Base-by-base conservation (phyloP, 2,329 filamentous ascomycete genomes). In the Fusarium robinianum region DNA sequence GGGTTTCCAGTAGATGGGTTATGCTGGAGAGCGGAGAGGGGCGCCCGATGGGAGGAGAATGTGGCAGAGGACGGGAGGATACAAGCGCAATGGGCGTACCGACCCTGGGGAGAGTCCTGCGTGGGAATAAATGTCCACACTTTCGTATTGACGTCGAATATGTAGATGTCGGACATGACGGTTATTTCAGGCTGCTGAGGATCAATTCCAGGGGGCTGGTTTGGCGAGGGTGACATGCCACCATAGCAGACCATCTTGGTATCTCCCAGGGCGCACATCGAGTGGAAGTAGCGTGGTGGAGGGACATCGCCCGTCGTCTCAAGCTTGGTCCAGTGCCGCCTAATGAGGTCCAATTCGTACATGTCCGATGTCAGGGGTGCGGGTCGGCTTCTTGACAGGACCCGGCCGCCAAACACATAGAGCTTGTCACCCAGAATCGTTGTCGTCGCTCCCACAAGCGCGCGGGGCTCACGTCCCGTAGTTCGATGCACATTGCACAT, bases 231-330 rank as follows among this genome's bases (percentile, higher is more conserved):
- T 8, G 92, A 96, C 94, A 99, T 99, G 58, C 94, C 94, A 45
- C 94, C 94, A 68, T 97, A 99, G 69, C 92, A 97, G 4, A 99
- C 92, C 67, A 99, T 78, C 68, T 97, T 99, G 3, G 90, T 92
- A 65, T 97, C 94, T 15, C 94, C 94, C 3, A 99, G 73, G 2
- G 89, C 81, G 66, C 94, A 99, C 67, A 97, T 88, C 53, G 90
- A 97, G 73, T 99, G 94, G 57, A 99, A 99, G 67, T 99, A 99
- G 49, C 94, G 82, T 7, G 94, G 90, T 2, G 90, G 87, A 2
- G 94, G 94, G 24, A 95, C 74, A 60, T 97, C 90, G 30, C 94
- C 94, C 18, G 76, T 79, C 0, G 88, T 84, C 39, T 95, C 88
- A 16, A 97, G 67, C 66, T 91, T 96, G 9, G 85, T 90, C 94